phyloP scores from a whole-genome alignment of 768 basidiomycete species.

The Leccinum obscurum region DNA sequence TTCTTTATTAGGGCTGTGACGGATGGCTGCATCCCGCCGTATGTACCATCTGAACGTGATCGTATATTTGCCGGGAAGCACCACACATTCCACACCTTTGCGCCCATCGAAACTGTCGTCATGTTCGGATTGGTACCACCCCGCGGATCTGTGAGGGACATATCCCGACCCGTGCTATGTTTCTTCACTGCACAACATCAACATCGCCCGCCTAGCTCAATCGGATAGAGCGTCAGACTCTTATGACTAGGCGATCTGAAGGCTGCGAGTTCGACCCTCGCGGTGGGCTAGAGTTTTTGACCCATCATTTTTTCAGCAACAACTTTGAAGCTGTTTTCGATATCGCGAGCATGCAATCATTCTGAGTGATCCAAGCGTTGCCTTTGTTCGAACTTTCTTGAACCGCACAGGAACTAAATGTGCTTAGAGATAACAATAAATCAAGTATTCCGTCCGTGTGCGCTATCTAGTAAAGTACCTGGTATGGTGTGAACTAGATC shows the following conservation, averaged over 20 bases:
- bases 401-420: background rate
- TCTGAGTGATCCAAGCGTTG: too few relatives aligned
- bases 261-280: constrained; percentile 67
- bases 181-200: fast-evolving
- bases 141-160: background rate
- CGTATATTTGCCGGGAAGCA: constrained; percentile 9
- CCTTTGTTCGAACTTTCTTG: background rate
- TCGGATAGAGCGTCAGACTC: constrained; percentile 70
- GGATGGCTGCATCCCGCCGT: constrained; percentile 15
- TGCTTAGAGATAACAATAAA: constrained; percentile 23
- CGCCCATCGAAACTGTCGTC: constrained; percentile 19
- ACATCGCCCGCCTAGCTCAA: constrained; percentile 60
- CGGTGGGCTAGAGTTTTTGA: constrained; percentile 47
- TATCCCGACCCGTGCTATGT: background rate
- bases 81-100: constrained; percentile 25
- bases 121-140: background rate
- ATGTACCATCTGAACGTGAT: constrained; percentile 7
- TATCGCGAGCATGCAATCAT: background rate
- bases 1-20: constrained; percentile 15
- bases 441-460: constrained; percentile 20
- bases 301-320: background rate
- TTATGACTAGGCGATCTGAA: constrained; percentile 54
- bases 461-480: constrained; percentile 8
- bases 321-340: too few relatives aligned
- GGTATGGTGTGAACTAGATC: constrained; percentile 7